phyloP scores from a whole-genome alignment of 768 basidiomycete genomes.

The Termitomyces sp. region DNA sequence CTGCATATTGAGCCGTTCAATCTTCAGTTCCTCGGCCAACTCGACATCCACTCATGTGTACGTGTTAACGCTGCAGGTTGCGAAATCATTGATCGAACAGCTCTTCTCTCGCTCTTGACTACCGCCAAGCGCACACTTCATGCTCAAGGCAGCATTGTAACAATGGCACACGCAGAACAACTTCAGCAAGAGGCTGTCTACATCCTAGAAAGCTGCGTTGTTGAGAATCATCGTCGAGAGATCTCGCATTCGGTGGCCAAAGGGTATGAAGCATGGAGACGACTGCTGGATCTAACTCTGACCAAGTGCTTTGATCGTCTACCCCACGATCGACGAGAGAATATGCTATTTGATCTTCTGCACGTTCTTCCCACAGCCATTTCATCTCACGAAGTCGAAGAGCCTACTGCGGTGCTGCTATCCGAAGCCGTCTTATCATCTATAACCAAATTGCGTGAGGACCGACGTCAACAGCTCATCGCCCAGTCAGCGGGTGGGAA shows the following conservation, averaged over 20 bases:
- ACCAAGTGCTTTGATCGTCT: constrained; percentile 83
- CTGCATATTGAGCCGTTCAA: constrained; percentile 52
- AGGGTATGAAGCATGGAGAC: constrained; percentile 82
- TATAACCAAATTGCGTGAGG: constrained; percentile 86
- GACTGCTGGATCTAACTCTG: constrained; percentile 78
- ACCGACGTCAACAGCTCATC: constrained; percentile 63
- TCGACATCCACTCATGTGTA: constrained; percentile 69
- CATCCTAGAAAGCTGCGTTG: constrained; percentile 76
- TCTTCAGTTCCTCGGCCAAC: constrained; percentile 56
- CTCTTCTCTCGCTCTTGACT: constrained; percentile 66
- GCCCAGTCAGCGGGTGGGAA: constrained; percentile 63
- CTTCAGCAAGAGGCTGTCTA: constrained; percentile 67
- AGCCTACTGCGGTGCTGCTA: constrained; percentile 73
- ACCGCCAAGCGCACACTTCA: constrained; percentile 57
- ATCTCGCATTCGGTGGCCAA: constrained; percentile 64
- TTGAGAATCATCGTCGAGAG: constrained; percentile 85
- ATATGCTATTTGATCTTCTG: constrained; percentile 86
- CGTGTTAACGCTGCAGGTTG: constrained; percentile 68
- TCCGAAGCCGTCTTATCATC: constrained; percentile 78
- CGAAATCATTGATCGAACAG: constrained; percentile 73
- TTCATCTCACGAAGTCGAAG: constrained; percentile 57
- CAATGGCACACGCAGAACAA: constrained; percentile 57
- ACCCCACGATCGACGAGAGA: constrained; percentile 78
- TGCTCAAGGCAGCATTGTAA: constrained; percentile 60
- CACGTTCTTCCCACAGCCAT: constrained; percentile 73